A percentile compares a stretch with the other conserved stretches of the same genome.
Conservation (phyloP, 2,329 filamentous ascomycete species). For the Xylaria sp. region DNA sequence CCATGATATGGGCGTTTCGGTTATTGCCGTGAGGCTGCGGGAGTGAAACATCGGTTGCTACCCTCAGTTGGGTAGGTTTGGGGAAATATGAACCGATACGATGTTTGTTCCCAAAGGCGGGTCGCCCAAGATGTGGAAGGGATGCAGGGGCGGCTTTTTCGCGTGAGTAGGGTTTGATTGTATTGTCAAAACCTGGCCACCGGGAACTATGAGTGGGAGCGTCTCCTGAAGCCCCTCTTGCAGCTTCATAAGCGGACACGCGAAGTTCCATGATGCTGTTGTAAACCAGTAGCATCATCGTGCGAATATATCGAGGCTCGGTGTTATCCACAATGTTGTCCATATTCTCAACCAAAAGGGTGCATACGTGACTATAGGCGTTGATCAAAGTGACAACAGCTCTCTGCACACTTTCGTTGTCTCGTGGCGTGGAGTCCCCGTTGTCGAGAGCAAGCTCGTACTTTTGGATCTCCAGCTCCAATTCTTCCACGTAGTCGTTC, state of each 20-base stretch:
- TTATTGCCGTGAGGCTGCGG: constrained; percentile 46
- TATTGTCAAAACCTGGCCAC: constrained; percentile 38
- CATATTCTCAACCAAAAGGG: constrained; percentile 55
- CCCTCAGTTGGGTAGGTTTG: constrained; percentile 50
- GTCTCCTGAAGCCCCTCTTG: constrained; percentile 23
- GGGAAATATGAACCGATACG: constrained; percentile 38
- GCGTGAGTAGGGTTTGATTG: constrained; percentile 45
- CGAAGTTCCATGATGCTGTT: constrained; percentile 64
- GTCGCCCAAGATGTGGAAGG: constrained; percentile 37
- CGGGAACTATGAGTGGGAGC: constrained; percentile 24
- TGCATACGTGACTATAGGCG: constrained; percentile 61
- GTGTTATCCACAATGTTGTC: constrained; percentile 60
- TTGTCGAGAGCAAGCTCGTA: constrained; percentile 49
- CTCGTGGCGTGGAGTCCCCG: constrained; percentile 45
- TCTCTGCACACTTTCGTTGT: constrained; percentile 59
- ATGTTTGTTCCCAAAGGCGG: constrained; percentile 36
- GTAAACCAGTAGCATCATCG: constrained; percentile 57
- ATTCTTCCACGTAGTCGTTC: constrained; percentile 59
- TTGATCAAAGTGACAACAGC: constrained; percentile 59
- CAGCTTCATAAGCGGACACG: constrained; percentile 40
- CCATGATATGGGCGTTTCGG: constrained; percentile 49
- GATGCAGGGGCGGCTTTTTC: constrained; percentile 52
- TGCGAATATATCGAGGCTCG: constrained; percentile 62
- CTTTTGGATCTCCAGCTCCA: constrained; percentile 60
- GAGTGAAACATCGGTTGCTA: constrained; percentile 50